Evolutionary conservation across 139 green algal species (phyloP), one percentile per base, ranked within the genome.

Genomic region (Chlorella sp.): DNA sequence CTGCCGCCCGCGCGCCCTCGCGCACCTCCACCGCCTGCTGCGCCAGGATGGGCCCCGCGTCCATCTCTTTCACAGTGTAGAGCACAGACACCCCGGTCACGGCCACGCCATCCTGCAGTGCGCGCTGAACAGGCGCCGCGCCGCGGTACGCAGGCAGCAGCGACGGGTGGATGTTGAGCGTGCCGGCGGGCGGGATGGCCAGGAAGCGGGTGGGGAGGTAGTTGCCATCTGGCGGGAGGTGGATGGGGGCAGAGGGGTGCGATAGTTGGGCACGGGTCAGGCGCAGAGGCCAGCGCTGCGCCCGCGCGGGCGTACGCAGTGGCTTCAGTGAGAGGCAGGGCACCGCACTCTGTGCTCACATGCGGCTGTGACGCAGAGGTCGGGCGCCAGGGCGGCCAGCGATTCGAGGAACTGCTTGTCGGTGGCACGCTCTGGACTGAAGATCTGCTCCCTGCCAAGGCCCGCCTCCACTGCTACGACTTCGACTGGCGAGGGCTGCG

Each of bases 91-190:
- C 94, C 9, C 95, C 95, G 1, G 84, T 94, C 38, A 88, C 48
- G 21, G 9, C 17, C 55, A 67, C 70, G 40, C 71, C 71, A 42
- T 69, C 71, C 80, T 93, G 76, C 25, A 96, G 41, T 0, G 93
- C 87, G 1, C 96, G 80, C 74, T 97, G 95, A 63, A 99, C 96
- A 8, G 96, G 96, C n/a, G 96, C 96, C 0, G 96, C 96, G 4
- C 96, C 96, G 12, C 96, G 87, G 74, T 95, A 99, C 42, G 81
- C 74, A 1, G 96, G 96, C 74, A 99, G 90, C 50, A 98, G 87
- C 72, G 83, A 94, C 29, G 96, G 96, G 84, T 99, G 96, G 68
- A 99, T 94, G 89, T 99, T 99, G 55, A 99, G 88, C 0, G 93
- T 98, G 51, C 96, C 95, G 36, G 86, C 80, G 2, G 60, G 73